Conservation (phyloP, 371 early-diverging fungal genomes). For the Mortierella sp. region DNA sequence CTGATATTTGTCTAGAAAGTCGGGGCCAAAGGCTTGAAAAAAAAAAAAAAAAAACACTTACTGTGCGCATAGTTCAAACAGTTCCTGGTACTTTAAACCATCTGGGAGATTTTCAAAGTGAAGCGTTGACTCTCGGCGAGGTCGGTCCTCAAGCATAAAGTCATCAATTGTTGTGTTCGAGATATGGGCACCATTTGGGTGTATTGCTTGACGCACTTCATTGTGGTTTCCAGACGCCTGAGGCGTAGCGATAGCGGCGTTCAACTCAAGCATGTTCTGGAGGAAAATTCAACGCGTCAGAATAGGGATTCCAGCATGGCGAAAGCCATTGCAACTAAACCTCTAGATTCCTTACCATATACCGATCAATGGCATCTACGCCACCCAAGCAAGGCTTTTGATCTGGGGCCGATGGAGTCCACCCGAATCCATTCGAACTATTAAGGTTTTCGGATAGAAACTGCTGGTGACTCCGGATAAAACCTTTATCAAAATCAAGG, state of each 20-base stretch:
- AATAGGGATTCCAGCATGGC: not conserved
- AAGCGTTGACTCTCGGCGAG: constrained; percentile 24
- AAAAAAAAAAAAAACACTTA: too few relatives aligned
- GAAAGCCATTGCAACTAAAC: not conserved
- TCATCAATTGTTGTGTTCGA: constrained; percentile 37
- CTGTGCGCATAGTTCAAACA: constrained; percentile 42
- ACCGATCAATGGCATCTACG: constrained; percentile 37
- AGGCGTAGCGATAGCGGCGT: constrained; percentile 8
- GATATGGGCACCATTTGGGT: constrained; percentile 18
- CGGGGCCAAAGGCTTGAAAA: not conserved
- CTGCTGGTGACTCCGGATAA: constrained; percentile 31
- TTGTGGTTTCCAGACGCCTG: constrained; percentile 22
- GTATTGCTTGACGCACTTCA: constrained; percentile 4
- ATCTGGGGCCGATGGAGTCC: constrained; percentile 18
- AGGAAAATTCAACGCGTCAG: not conserved
- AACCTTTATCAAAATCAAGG: constrained; percentile 38
- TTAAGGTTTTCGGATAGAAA: constrained; percentile 13
- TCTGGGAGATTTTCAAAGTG: constrained; percentile 36
- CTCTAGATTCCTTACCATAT: constrained; percentile 31
- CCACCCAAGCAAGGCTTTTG: constrained; percentile 18
- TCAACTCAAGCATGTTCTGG: constrained; percentile 31
- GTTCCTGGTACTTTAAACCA: constrained; percentile 22
- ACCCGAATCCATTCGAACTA: constrained; percentile 1
- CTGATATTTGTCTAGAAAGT: not conserved
- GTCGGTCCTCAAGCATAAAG: constrained; percentile 40